Base-by-base conservation (phyloP, 2,329 filamentous ascomycete genomes). In the Dryadomyces quercivorus region DNA sequence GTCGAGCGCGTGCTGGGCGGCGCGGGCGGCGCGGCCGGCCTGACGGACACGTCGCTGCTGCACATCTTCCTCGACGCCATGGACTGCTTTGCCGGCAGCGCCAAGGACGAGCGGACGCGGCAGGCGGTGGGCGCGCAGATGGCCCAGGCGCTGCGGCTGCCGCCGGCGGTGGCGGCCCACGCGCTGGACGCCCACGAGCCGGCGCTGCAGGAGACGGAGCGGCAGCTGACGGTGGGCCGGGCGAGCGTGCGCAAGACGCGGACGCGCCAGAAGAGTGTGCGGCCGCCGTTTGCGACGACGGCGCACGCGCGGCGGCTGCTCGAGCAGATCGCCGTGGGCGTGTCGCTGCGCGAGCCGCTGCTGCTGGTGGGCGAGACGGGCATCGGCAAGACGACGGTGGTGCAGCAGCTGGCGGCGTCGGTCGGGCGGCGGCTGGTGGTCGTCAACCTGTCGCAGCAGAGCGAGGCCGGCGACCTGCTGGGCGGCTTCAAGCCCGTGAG, bases 331-430 rank as follows among this genome's bases (percentile, higher is more conserved):
- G 83, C 88, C 1, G 84, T 88, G 42, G 86, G 90, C 1, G 81
- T 96, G 6, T 83, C 86, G 58, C 80, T 90, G 62, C 80, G 81
- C n/a, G 93, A 99, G 64, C 90, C 94, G 4, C 80, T 95, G 1
- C 72, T 99, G 18, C 80, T 99, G 31, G 93, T 99, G n/a, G 93
- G 93, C 65, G 93, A 99, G 72, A 99, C 93, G 8, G 93, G 93
- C 73, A 96, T 95, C 51, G 93, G 93, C 63, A 99, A 99, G 70
- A 99, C 93, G 0, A 95, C 93, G 0, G 87, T 93, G 26, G 85
- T 98, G 15, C 93, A 99, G 67, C 90, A 96, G 65, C 75, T 99
- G 55, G 90, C 93, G 0, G 84, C 86, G 56, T 79, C 85, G 3
- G 76, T 96, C 31, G 88, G 91, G 1, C 86, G 90, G 64, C 94